Base-by-base conservation (phyloP, 2,329 filamentous ascomycete species). In the Botrytis paeoniae region DNA sequence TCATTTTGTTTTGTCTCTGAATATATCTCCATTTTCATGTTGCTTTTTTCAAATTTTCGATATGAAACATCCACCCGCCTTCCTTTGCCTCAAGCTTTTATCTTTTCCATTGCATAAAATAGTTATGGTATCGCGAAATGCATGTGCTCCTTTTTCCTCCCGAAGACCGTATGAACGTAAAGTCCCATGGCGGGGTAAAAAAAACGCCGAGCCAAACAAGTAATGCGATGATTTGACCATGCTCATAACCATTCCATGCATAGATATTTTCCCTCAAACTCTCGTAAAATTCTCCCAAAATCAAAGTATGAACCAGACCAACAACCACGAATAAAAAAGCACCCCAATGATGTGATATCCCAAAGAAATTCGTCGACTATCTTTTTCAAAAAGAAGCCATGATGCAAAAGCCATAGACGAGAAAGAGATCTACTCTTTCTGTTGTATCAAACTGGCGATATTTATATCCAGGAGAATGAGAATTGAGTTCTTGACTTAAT, bases 301-400 rank as follows among this genome's bases (percentile, higher is more conserved):
- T 37, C 25, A 66, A 54, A 35, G 6, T 54, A 22, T 35, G n/a
- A 32, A 32, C 35, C 29, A 57, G 39, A 57, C 25, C n/a, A 57
- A 69, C 48, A n/a, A 57, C 35, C 48, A 57, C 48, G n/a, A 57
- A 68, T n/a, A 35, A 35, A 48, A 48, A 54, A 54, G 18, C 32
- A n/a, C 16, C 63, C 64, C 64, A 66, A 54, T 32, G 45, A 66
- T 66, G 37, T 66, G 45, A 69, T 45, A 64, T 64, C 61, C 61
- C n/a, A 69, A 69, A 41, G 48, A 69, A 51, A 69, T 69, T 69
- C 65, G 65, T 69, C 29, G 32, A 57, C 37, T 43, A 69, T 69
- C 65, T 69, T 69, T 69, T 25, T 69, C 65, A 59, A 69, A 69
- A 69, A 69, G 65, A 57, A 41, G 65, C 22, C 65, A 69, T 69